These are phyloP conservation scores for Fusarium falciforme DNA, from an alignment of 2,329 filamentous ascomycete species.

Conservation along the genomic window DNA sequence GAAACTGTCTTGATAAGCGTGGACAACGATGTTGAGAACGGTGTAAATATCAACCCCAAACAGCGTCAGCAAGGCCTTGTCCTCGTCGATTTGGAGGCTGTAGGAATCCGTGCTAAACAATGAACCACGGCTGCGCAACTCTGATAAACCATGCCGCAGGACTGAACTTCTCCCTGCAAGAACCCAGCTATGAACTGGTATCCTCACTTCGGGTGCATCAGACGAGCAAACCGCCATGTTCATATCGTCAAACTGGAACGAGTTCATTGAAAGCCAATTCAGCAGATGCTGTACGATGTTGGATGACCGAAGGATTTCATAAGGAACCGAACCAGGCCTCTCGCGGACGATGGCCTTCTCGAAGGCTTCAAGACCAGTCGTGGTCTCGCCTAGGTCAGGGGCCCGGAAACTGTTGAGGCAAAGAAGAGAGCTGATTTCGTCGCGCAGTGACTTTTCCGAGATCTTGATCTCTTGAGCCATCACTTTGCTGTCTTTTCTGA, in stretches of 20 bases:
- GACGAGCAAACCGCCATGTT: slow-evolving; percentile 65
- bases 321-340: slow-evolving; percentile 62
- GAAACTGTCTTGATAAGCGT: slow-evolving; percentile 81
- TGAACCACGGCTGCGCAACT: slow-evolving; percentile 58
- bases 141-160: slow-evolving; percentile 70
- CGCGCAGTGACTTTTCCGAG: slow-evolving; percentile 75
- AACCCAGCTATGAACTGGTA: slow-evolving; percentile 88
- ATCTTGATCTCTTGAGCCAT: slow-evolving; percentile 78
- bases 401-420: slow-evolving; percentile 72
- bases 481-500: slow-evolving; percentile 86
- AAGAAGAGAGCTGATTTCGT: slow-evolving; percentile 77
- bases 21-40: slow-evolving; percentile 82
- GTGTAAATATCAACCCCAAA: slow-evolving; percentile 79
- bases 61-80: slow-evolving; percentile 71
- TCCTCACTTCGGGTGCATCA: slow-evolving; percentile 72
- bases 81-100: slow-evolving; percentile 53
- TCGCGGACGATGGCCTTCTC: slow-evolving; percentile 51
- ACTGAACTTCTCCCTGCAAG: slow-evolving; percentile 78
- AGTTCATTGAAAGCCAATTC: slow-evolving; percentile 58
- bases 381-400: slow-evolving; percentile 46
- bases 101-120: slow-evolving; percentile 45
- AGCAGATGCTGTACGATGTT: slow-evolving; percentile 74
- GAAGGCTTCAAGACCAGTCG: slow-evolving; percentile 56
- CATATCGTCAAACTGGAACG: slow-evolving; percentile 53
- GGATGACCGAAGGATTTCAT: slow-evolving; percentile 69